phyloP scores from a whole-genome alignment of 495 filamentous ascomycete genomes.

The Penicillium tannophilum region DNA sequence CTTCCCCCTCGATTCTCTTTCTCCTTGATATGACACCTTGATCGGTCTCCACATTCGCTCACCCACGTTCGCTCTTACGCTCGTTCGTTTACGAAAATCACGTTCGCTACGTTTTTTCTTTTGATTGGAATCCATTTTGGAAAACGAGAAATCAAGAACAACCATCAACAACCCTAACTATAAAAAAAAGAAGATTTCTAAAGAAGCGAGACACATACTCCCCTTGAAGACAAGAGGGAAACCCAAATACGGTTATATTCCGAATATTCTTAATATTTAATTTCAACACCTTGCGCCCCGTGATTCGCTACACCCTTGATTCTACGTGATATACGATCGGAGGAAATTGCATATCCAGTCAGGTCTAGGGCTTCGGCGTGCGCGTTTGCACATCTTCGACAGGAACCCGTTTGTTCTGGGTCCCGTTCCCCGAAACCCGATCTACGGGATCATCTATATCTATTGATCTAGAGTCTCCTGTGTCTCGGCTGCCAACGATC shows the following conservation, averaged over 20 bases:
- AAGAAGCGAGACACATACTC: background rate
- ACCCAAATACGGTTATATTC: conserved; percentile 17
- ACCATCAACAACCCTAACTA: background rate
- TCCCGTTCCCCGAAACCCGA: background rate
- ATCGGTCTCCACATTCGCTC: conserved; percentile 44
- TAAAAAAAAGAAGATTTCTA: conserved; percentile 7
- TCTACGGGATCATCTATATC: conserved; percentile 1
- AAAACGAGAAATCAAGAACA: conserved; percentile 8
- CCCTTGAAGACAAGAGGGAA: conserved; percentile 7
- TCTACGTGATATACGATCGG: conserved; percentile 5
- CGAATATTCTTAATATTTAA: conserved; percentile 29
- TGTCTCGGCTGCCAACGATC: conserved; percentile 39
- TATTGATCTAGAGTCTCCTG: conserved; percentile 1
- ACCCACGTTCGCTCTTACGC: conserved; percentile 47
- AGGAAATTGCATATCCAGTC: background rate
- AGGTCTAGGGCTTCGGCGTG: background rate
- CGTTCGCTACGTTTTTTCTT: conserved; percentile 44
- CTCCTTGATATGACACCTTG: conserved; percentile 35
- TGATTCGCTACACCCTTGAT: conserved; percentile 20
- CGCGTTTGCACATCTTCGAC: conserved; percentile 14
- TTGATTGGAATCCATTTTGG: conserved; percentile 19
- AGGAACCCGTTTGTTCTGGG: conserved; percentile 1
- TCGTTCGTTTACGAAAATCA: conserved; percentile 52
- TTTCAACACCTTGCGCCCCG: conserved; percentile 21
- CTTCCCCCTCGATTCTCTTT: conserved; percentile 21